These are phyloP conservation scores for Pulveroboletus sp. DNA, from an alignment of 768 basidiomycete species.

Conservation along the genomic window DNA sequence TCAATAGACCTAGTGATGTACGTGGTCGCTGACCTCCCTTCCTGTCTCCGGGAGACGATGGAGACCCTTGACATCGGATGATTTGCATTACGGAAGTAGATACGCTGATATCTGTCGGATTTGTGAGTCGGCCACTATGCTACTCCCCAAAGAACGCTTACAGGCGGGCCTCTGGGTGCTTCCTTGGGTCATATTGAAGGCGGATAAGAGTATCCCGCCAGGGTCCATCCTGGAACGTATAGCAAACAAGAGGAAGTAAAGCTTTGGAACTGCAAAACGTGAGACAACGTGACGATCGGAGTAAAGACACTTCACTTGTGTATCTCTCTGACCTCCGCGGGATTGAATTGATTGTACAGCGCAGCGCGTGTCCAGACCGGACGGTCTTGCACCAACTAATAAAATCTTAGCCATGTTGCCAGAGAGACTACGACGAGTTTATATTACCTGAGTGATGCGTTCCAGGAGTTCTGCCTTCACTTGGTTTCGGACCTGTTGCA, in stretches of 20 bases:
- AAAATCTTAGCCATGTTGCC: constrained; percentile 7
- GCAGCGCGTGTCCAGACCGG: constrained; percentile 90
- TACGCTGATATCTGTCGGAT: constrained; percentile 77
- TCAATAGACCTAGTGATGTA: constrained; percentile 30
- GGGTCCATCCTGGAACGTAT: constrained; percentile 90
- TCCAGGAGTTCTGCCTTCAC: constrained; percentile 52
- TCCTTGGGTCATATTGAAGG: constrained; percentile 87
- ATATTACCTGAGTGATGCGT: constrained; percentile 47
- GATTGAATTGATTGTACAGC: constrained; percentile 74
- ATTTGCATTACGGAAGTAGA: constrained; percentile 86
- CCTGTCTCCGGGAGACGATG: constrained; percentile 58
- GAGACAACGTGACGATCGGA: neutral
- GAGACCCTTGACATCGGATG: constrained; percentile 76
- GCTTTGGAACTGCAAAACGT: constrained; percentile 61
- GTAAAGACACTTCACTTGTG: constrained; percentile 52
- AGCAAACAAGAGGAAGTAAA: constrained; percentile 75
- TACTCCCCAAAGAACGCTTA: constrained; percentile 36
- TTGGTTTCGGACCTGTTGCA: constrained; percentile 53
- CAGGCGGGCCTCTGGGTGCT: constrained; percentile 69
- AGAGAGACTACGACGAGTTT: neutral
- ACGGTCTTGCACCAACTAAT: constrained; percentile 66
- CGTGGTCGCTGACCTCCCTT: constrained; percentile 34
- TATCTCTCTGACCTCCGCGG: constrained; percentile 63
- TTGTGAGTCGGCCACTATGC: constrained; percentile 1
- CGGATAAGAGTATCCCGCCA: constrained; percentile 87